Conservation (phyloP, 176 grass and related monocot species). For the Pharus latifolius region DNA sequence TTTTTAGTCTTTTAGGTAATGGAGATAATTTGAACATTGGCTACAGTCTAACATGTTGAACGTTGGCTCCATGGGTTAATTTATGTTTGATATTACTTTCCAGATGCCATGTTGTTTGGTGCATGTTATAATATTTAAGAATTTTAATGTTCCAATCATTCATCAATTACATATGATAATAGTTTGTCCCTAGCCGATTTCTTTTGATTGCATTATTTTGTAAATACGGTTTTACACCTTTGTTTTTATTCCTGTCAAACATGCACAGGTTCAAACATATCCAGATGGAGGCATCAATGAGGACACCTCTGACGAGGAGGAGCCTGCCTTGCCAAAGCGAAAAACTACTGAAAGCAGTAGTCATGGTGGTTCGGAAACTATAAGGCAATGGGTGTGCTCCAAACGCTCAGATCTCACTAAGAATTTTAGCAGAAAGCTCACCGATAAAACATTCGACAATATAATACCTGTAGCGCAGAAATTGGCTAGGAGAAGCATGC, state of each 20-base stretch:
- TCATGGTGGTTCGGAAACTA: slow-evolving; percentile 17
- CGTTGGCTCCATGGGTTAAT: slow-evolving; percentile 1
- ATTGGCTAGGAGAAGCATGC: slow-evolving; percentile 11
- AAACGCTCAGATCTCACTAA: slow-evolving; percentile 50
- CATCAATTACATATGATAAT: slow-evolving; percentile 26
- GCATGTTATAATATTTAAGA: neutral
- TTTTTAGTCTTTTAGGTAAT: neutral
- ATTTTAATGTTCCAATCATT: neutral
- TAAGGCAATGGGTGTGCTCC: slow-evolving; percentile 54
- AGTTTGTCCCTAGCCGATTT: neutral
- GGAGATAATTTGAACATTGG: neutral
- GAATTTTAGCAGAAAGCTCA: slow-evolving; percentile 36
- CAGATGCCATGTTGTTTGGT: neutral
- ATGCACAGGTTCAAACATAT: slow-evolving; percentile 18
- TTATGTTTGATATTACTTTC: slow-evolving; percentile 5
- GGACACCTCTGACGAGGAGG: slow-evolving; percentile 15
- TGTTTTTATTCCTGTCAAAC: slow-evolving; percentile 11
- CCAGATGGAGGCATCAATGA: slow-evolving; percentile 2
- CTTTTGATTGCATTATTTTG: neutral
- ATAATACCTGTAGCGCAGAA: slow-evolving; percentile 2
- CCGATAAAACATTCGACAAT: slow-evolving; percentile 16
- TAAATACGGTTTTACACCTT: neutral
- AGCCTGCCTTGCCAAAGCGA: neutral
- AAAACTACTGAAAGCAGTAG: slow-evolving; percentile 36
- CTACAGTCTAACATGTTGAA: neutral